Base-by-base conservation (phyloP, 2,329 filamentous ascomycete genomes). In the Calonectria honghensis region DNA sequence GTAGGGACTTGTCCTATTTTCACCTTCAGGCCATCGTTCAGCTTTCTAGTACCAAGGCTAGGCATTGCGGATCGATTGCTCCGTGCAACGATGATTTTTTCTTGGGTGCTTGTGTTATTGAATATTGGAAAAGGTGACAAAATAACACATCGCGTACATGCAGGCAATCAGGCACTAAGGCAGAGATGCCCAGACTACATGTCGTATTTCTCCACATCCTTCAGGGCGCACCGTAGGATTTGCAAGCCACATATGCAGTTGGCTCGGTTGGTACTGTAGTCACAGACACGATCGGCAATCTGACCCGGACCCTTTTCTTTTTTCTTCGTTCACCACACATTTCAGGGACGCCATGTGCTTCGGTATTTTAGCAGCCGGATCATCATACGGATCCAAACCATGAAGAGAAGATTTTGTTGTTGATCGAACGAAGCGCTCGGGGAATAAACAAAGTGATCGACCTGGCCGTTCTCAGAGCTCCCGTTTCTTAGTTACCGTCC, bases 221-320 rank as follows among this genome's bases (percentile, higher is more conserved):
- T 39, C 57, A 63, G 35, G n/a, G 24, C 32, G 35, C 57, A 63
- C 20, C 39, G 29, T 29, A 65, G 37, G 41, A 65, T 65, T 65
- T 63, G 37, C 57, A 63, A 41, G 57, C n/a, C 39, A 41, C 61
- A 65, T 65, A n/a, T 65, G 61, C 37, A 35, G 27, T 50, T 35
- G 39, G 39, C 31, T 27, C 27, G 29, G 57, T 48, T 24, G 29
- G 61, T 32, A 18, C 39, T 9, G 61, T 32, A 18, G 61, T 9
- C 61, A 64, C 35, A 27, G 57, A 41, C 10, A 39, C 37, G 61
- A 65, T 65, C 61, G 41, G 41, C 61, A 50, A 50, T 48, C 41
- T 13, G 61, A 50, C 45, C 27, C 24, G 61, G 20, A 7, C 61
- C 20, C 13, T 29, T 20, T 31, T 41, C 20, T 18, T 18, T 18